phyloP scores from a whole-genome alignment of 169 alveolate genomes.

The Besnoitia besnoiti region DNA sequence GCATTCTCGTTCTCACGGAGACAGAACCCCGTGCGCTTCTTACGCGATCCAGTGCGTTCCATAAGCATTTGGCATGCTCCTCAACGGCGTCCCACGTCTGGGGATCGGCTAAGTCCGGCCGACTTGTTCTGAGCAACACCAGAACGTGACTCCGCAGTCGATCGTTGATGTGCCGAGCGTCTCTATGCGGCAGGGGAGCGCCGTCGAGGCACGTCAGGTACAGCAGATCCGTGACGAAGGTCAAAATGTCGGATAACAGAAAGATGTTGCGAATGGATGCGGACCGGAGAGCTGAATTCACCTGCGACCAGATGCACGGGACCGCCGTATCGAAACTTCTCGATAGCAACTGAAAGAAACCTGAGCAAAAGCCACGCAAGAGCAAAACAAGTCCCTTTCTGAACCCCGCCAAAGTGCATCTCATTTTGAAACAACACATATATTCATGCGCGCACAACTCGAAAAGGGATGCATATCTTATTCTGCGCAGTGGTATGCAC shows the following conservation, averaged over 20 bases:
- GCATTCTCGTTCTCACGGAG: no score
- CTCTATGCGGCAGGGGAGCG: neutral
- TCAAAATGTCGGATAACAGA: neutral
- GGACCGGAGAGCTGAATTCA: neutral
- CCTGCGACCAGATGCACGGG: constrained; percentile 28
- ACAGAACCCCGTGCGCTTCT: no score
- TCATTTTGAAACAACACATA: no score
- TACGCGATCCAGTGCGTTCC: neutral
- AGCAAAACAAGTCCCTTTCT: neutral
- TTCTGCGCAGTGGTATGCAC: no score
- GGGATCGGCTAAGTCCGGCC: neutral
- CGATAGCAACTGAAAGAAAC: neutral
- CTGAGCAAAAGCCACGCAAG: neutral
- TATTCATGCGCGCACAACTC: no score
- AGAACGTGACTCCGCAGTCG: neutral
- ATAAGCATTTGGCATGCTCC: neutral
- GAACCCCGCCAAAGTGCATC: no score
- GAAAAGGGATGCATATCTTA: no score
- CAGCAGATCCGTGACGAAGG: constrained; percentile 12
- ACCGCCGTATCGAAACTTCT: neutral
- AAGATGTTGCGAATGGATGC: neutral
- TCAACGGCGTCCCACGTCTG: neutral
- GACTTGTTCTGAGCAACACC: neutral
- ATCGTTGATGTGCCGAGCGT: neutral
- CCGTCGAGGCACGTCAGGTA: constrained; percentile 8